These are phyloP conservation scores for Camellia oleifera DNA, from an alignment of 179 eudicot species.

Conservation along the genomic window DNA sequence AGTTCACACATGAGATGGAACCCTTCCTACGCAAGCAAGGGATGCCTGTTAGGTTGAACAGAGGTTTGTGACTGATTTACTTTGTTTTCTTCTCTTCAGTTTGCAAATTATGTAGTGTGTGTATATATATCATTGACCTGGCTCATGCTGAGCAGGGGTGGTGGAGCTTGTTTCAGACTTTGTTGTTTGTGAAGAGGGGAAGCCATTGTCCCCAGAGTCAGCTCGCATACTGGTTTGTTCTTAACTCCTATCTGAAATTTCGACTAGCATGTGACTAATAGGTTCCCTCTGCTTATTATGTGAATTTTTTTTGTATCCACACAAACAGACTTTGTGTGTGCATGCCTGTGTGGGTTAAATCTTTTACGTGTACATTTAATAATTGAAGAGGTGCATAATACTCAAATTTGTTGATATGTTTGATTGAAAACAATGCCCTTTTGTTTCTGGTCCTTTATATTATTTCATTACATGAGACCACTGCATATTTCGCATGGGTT, in stretches of 20 bases:
- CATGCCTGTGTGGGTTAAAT: not conserved
- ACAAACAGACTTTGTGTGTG: not conserved
- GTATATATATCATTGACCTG: slow-evolving; percentile 5
- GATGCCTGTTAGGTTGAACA: slow-evolving; percentile 88
- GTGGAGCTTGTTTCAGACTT: slow-evolving; percentile 88
- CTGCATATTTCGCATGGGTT: not conserved
- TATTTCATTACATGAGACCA: not conserved
- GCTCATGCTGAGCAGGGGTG: slow-evolving; percentile 46
- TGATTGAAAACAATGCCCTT: not conserved
- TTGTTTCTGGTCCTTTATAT: not conserved
- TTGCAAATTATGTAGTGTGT: not conserved
- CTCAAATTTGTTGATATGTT: not conserved
- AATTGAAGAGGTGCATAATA: not conserved
- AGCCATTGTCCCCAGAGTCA: slow-evolving; percentile 88
- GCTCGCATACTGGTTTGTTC: slow-evolving; percentile 77
- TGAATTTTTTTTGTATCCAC: not conserved
- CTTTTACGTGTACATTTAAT: not conserved
- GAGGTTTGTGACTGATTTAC: slow-evolving; percentile 41
- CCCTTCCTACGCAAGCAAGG: slow-evolving; percentile 96
- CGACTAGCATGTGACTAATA: not conserved
- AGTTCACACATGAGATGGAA: slow-evolving; percentile 97
- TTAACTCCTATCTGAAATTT: not conserved
- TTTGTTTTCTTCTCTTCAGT: not conserved
- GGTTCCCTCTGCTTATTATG: too few relatives aligned
- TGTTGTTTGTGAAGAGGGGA: slow-evolving; percentile 86